These are phyloP conservation scores for Lophium mytilinum DNA, from an alignment of 495 filamentous ascomycete species.

Conservation along the genomic window DNA sequence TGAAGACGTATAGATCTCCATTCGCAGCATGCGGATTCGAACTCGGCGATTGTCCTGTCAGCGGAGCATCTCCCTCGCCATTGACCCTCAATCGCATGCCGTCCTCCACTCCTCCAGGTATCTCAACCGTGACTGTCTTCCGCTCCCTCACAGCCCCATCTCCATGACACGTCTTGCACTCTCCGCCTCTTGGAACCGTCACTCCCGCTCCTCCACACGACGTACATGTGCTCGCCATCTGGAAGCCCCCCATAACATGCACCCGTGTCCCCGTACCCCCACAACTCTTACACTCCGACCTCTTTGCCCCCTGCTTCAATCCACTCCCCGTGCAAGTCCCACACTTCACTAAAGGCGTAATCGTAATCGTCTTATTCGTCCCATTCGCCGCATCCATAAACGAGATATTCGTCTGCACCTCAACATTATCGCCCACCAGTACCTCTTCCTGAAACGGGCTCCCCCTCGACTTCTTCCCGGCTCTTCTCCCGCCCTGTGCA, in stretches of 20 bases:
- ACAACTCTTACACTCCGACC: conserved; percentile 67
- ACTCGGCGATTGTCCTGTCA: conserved; percentile 54
- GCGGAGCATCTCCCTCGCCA: conserved; percentile 79
- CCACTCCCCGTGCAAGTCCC: conserved; percentile 75
- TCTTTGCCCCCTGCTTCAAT: conserved; percentile 68
- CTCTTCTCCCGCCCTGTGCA: conserved; percentile 46
- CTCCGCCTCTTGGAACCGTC: conserved; percentile 61
- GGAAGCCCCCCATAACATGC: conserved; percentile 88
- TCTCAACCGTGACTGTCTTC: conserved; percentile 76
- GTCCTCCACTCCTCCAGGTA: conserved; percentile 90
- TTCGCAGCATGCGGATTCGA: conserved; percentile 51
- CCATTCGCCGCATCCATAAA: conserved; percentile 97
- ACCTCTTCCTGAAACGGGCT: conserved; percentile 65
- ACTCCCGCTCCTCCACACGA: conserved; percentile 70
- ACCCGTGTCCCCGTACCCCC: conserved; percentile 79
- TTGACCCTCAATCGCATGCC: conserved; percentile 79
- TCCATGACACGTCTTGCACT: conserved; percentile 71
- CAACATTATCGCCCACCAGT: conserved; percentile 83
- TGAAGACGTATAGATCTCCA: conserved; percentile 82
- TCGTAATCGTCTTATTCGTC: conserved; percentile 63
- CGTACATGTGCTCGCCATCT: conserved; percentile 84
- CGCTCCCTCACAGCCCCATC: conserved; percentile 69
- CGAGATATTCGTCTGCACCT: conserved; percentile 81
- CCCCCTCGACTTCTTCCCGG: conserved; percentile 41
- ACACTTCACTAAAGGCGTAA: conserved; percentile 70